phyloP scores from a whole-genome alignment of 2,329 filamentous ascomycete genomes.

The Metarhizium sp. region DNA sequence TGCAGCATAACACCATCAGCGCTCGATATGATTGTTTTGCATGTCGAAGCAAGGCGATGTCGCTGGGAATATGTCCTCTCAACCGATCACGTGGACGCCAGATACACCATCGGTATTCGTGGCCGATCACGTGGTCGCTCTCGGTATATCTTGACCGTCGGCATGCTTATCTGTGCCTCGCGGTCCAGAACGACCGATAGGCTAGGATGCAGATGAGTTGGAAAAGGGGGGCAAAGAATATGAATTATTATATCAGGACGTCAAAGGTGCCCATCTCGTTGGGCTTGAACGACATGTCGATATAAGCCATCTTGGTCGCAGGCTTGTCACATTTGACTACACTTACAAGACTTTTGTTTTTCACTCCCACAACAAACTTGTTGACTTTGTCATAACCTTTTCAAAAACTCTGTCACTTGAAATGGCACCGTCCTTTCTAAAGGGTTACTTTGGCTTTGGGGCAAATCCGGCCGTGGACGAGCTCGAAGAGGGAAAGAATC shows the following conservation, averaged over 20 bases:
- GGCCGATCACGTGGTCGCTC: conserved; percentile 9
- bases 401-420: neutral
- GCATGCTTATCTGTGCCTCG: neutral
- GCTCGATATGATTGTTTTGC: too few species aligned
- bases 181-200: neutral
- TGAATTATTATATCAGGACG: conserved; percentile 11
- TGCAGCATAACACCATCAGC: too few species aligned
- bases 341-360: neutral
- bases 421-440: conserved; percentile 18
- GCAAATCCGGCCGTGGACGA: conserved; percentile 12
- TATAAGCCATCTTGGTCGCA: too few species aligned
- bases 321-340: too few species aligned
- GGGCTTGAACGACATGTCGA: too few species aligned
- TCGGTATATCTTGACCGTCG: neutral
- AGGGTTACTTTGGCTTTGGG: conserved; percentile 29
- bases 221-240: neutral
- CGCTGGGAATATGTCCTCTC: neutral
- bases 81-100: conserved; percentile 5
- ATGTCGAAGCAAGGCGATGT: neutral
- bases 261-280: neutral
- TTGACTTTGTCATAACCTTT: neutral
- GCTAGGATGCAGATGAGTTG: neutral
- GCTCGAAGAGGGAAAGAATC: conserved; percentile 12
- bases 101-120: neutral
- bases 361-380: neutral